phyloP scores from a whole-genome alignment of 176 grass and related monocot genomes.

The Phragmites australis region DNA sequence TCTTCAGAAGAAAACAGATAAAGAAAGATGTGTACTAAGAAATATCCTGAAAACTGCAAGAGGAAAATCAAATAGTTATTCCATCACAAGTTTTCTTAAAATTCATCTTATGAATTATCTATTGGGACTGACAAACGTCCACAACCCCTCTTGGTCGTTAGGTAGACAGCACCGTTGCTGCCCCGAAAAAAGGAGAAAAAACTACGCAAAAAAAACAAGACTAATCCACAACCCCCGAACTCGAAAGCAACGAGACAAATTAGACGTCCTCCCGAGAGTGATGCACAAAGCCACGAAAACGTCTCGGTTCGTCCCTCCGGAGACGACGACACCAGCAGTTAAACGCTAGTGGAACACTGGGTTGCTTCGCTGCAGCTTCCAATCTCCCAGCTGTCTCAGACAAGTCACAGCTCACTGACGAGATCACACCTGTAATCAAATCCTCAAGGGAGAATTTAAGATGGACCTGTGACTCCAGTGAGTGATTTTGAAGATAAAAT shows the following conservation, averaged over 20 bases:
- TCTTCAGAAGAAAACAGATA: neutral
- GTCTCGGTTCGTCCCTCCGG: slow-evolving; percentile 2
- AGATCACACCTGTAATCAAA: neutral
- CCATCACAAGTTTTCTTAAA: neutral
- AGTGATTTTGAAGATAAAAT: neutral
- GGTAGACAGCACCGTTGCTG: neutral
- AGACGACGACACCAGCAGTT: neutral
- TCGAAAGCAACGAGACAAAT: neutral
- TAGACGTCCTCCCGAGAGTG: neutral
- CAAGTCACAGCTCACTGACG: neutral
- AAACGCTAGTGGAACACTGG: neutral
- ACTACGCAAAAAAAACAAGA: neutral
- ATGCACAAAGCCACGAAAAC: neutral
- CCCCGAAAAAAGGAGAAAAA: neutral
- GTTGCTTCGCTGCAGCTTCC: slow-evolving; percentile 47
- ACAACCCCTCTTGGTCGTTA: neutral
- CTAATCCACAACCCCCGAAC: neutral
- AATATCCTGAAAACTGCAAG: neutral
- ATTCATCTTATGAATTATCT: neutral
- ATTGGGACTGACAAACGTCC: neutral
- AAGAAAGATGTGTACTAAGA: neutral
- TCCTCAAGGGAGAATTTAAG: neutral
- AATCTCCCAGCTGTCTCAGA: neutral
- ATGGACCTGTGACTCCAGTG: neutral
- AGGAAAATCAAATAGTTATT: neutral